Evolutionary conservation across 257 asterid species (phyloP).

Genomic region (Eucommia ulmoides): DNA sequence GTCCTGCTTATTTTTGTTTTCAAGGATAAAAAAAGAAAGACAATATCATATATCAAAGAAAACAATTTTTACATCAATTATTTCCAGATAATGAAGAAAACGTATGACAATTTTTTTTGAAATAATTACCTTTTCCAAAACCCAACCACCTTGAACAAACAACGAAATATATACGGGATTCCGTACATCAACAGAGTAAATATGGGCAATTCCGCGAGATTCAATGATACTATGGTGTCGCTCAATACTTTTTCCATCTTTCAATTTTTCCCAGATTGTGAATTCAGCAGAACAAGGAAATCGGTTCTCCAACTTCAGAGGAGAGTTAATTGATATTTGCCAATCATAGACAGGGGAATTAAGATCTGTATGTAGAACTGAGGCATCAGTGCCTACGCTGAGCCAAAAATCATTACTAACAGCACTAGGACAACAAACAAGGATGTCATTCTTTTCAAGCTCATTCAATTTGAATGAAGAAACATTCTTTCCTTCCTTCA

Average conservation of each 20-base stretch:
- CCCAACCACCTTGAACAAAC: slow-evolving; percentile 88
- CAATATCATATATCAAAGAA: slow-evolving; percentile 1
- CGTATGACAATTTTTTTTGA: slow-evolving; percentile 11
- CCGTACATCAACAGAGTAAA: slow-evolving; percentile 79
- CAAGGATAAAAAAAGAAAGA: slow-evolving; percentile 17
- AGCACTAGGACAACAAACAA: slow-evolving; percentile 74
- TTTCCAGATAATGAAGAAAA: slow-evolving; percentile 8
- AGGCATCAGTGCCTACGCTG: slow-evolving; percentile 77
- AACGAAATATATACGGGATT: slow-evolving; percentile 66
- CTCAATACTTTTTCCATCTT: slow-evolving; percentile 68
- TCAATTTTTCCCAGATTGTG: slow-evolving; percentile 59
- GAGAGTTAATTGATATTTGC: slow-evolving; percentile 83
- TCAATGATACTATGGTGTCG: slow-evolving; percentile 65
- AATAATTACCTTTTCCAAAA: slow-evolving; percentile 72
- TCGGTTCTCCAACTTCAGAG: slow-evolving; percentile 86
- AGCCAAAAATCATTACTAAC: slow-evolving; percentile 78
- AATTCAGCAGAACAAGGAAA: slow-evolving; percentile 86
- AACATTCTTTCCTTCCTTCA: slow-evolving; percentile 39
- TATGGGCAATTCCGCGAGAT: slow-evolving; percentile 71
- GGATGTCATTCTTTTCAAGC: slow-evolving; percentile 84
- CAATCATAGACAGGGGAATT: slow-evolving; percentile 88
- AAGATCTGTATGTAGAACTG: slow-evolving; percentile 86
- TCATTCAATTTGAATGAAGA: slow-evolving; percentile 68
- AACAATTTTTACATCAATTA: slow-evolving; percentile 6
- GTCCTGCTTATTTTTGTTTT: no score